These are phyloP conservation scores for Excoecaria agallocha DNA, from an alignment of 345 rosid species.

Conservation along the genomic window DNA sequence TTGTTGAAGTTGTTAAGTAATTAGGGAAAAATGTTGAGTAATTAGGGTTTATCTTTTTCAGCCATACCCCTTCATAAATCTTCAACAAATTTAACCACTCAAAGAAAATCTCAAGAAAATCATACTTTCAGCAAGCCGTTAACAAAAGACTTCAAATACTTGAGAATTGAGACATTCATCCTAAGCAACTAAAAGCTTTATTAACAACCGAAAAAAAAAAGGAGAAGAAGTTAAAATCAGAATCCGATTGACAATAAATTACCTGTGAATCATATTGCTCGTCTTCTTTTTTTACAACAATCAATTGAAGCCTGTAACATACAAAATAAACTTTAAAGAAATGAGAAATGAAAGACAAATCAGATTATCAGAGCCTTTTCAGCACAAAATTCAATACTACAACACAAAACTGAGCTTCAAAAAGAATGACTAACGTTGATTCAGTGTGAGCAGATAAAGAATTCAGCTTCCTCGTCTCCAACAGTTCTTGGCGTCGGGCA, in stretches of 20 bases:
- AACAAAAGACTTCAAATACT: not conserved
- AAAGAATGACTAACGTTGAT: slow-evolving; percentile 18
- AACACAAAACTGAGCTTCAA: not conserved
- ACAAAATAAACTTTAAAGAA: not conserved
- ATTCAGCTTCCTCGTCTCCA: slow-evolving; percentile 18
- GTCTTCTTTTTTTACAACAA: slow-evolving; percentile 17
- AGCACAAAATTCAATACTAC: not conserved
- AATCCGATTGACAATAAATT: not conserved
- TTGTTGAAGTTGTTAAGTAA: not conserved
- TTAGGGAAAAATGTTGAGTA: too few relatives aligned
- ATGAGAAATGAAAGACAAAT: not conserved
- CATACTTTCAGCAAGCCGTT: not conserved
- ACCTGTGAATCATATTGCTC: slow-evolving; percentile 16
- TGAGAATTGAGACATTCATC: not conserved
- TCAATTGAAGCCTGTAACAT: slow-evolving; percentile 19
- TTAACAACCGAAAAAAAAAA: too few relatives aligned
- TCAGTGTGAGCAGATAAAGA: not conserved
- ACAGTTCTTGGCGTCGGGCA: slow-evolving; percentile 22
- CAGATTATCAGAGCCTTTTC: not conserved
- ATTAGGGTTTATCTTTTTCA: not conserved
- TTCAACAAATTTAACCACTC: not conserved
- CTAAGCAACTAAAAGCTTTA: too few relatives aligned
- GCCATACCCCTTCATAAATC: not conserved
- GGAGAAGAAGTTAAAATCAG: not conserved
- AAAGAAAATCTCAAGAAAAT: not conserved